Evolutionary conservation across 148 eudicot genomes (phyloP).

Genomic region (Agrostemma githago): DNA sequence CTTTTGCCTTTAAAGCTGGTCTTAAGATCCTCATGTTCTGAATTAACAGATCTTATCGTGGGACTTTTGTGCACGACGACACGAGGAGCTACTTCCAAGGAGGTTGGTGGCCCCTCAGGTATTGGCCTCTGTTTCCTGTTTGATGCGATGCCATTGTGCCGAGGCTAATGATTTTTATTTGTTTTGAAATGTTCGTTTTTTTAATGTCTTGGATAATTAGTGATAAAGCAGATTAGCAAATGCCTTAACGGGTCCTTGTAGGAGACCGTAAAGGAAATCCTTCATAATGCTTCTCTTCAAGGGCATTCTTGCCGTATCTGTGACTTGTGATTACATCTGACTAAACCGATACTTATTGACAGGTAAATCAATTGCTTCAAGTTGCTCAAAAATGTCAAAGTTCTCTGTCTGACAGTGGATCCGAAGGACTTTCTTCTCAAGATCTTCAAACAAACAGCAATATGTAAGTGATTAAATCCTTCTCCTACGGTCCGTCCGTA

Average conservation of each 20-base stretch:
- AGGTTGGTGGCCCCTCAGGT: conserved; percentile 94
- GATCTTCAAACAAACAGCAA: conserved; percentile 78
- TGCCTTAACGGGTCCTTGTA: neutral
- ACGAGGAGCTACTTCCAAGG: conserved; percentile 91
- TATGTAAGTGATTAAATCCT: conserved; percentile 45
- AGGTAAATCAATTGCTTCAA: conserved; percentile 90
- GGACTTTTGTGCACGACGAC: conserved; percentile 95
- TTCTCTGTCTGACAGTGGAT: conserved; percentile 67
- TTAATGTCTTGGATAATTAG: neutral
- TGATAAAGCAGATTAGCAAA: neutral
- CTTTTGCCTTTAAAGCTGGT: conserved; percentile 11
- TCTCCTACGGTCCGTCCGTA: neutral
- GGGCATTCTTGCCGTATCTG: neutral
- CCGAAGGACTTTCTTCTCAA: conserved; percentile 72
- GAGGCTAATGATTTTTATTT: neutral
- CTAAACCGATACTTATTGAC: conserved; percentile 27
- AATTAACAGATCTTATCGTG: conserved; percentile 67
- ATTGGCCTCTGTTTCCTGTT: conserved; percentile 6
- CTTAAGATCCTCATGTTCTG: conserved; percentile 8
- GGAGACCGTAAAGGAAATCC: neutral
- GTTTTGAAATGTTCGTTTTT: neutral
- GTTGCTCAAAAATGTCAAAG: conserved; percentile 94
- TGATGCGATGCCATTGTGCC: neutral
- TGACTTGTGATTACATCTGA: neutral
- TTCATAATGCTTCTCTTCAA: neutral